phyloP scores from a whole-genome alignment of 192 early-diverging fungal species.

The Podila verticillata region DNA sequence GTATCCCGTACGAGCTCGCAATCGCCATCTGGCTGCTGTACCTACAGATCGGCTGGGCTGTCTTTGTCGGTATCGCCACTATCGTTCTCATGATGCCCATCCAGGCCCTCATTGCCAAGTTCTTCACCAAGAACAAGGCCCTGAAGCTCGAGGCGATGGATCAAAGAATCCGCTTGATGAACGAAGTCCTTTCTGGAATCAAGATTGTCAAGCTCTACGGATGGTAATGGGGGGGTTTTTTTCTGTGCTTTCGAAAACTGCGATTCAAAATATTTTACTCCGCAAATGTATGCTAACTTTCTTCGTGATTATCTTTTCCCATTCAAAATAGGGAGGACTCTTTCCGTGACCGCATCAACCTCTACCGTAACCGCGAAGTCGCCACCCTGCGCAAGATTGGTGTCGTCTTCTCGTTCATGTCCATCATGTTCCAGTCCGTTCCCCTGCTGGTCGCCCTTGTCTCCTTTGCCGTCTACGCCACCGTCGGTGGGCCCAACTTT shows the following conservation, averaged over 20 bases:
- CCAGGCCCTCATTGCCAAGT: conserved; percentile 29
- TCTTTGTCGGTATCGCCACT: conserved; percentile 33
- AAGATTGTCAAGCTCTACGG: conserved; percentile 57
- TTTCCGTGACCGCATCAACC: conserved; percentile 27
- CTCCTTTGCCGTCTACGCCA: conserved; percentile 34
- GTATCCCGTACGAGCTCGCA: conserved; percentile 30
- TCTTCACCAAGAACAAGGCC: conserved; percentile 38
- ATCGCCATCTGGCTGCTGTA: conserved; percentile 46
- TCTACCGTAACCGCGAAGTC: conserved; percentile 35
- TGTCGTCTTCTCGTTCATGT: conserved; percentile 42
- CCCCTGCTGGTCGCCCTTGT: conserved; percentile 32
- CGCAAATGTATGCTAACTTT: neutral
- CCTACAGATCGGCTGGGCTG: conserved; percentile 39
- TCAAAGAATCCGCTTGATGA: conserved; percentile 49
- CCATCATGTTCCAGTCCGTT: conserved; percentile 41
- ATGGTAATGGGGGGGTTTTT: too few species aligned
- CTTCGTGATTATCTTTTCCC: neutral
- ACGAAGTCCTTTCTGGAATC: conserved; percentile 50
- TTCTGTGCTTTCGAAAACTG: too few species aligned
- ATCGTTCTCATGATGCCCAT: conserved; percentile 22
- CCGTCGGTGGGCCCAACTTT: conserved; percentile 22
- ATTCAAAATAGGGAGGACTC: conserved; percentile 24
- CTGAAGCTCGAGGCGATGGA: conserved; percentile 50
- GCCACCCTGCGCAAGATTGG: conserved; percentile 47
- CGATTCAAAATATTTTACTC: neutral